Evolutionary conservation across 1,284 basidiomycete genomes (phyloP), one percentile per base, ranked within the genome.

Genomic region (Mycosarcoma mackinlayi): DNA sequence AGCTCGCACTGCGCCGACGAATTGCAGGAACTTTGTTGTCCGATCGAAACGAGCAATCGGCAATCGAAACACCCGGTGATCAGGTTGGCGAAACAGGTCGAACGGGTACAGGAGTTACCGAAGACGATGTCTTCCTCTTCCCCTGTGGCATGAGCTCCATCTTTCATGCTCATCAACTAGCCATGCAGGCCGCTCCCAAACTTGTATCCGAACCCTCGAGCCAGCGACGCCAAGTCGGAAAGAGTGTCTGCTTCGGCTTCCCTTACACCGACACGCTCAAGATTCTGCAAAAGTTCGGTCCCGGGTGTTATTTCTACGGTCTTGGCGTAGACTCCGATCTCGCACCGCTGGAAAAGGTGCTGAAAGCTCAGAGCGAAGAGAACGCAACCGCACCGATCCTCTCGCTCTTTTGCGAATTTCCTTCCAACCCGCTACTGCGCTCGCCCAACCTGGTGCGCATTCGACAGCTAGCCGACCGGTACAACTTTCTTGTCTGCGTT

Each of bases 261-360:
- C 92, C 94, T 0, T 99, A 98, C 83, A 93, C 90, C 9, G 96
- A 98, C 83, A 98, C 95, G n/a, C 87, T 97, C 63, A 98, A 98
- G 84, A 89, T 96, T 39, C 86, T 99, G 4, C 86, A 95, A 74
- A 98, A 99, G 84, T 98, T 94, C 93, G 96, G 96, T 1, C 92
- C 92, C 1, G 96, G 96, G 0, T 93, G 91, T 74, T 87, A 93
- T 83, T 96, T 98, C 85, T 88, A 92, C 60, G 95, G 94, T 3
- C 86, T 88, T 64, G 95, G 95, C 1, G 84, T 90, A 6, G 89
- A 91, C 59, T 82, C 86, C 4, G 92, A 96, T 61, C 87, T 97
- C 16, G 88, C 90, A 66, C 85, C 87, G 37, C 86, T 98, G 0
- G 90, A 93, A 69, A 78, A 75, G 9, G 83, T 92, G 0, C 86